Percentiles rank a stretch among this genome's conserved stretches.
These are phyloP conservation scores for Mucor velutinosus DNA, from an alignment of 371 early-diverging fungal genomes.

Conservation along the genomic window DNA sequence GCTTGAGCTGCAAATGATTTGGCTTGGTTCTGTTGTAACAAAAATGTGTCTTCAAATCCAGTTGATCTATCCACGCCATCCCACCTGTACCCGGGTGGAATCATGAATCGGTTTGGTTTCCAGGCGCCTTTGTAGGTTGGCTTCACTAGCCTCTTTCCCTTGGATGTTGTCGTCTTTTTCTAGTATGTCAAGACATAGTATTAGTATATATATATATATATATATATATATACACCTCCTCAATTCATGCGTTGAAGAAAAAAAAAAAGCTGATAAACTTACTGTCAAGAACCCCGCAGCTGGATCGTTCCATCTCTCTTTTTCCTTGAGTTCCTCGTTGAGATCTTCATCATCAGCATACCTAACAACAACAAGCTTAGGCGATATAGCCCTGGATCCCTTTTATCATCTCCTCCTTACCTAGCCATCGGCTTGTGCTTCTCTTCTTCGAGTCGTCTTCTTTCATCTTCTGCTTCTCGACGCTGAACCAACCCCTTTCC, in stretches of 20 bases:
- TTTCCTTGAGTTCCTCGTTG: constrained; percentile 63
- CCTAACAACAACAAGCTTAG: constrained; percentile 25
- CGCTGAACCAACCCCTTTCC: constrained; percentile 78
- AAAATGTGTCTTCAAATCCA: constrained; percentile 76
- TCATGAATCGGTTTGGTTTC: constrained; percentile 83
- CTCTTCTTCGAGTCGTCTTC: constrained; percentile 57
- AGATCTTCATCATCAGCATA: constrained; percentile 67
- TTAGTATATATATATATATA: no score
- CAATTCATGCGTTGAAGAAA: not conserved
- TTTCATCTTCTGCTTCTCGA: constrained; percentile 53
- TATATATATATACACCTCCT: not conserved
- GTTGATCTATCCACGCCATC: constrained; percentile 92
- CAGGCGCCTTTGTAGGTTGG: constrained; percentile 65
- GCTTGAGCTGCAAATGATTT: constrained; percentile 57
- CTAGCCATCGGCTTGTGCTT: constrained; percentile 64
- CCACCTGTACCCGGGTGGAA: constrained; percentile 89
- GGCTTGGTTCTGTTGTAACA: constrained; percentile 52
- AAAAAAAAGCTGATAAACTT: constrained; percentile 14
- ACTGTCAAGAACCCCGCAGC: constrained; percentile 67
- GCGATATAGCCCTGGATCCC: not conserved
- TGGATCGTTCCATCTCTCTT: constrained; percentile 71
- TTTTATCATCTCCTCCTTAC: constrained; percentile 26
- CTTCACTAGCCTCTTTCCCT: constrained; percentile 38
- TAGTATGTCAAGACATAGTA: not conserved
- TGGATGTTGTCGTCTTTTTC: constrained; percentile 28